Evolutionary conservation across 192 early-diverging fungal genomes (phyloP).

Genomic region (Lobosporangium transversale): DNA sequence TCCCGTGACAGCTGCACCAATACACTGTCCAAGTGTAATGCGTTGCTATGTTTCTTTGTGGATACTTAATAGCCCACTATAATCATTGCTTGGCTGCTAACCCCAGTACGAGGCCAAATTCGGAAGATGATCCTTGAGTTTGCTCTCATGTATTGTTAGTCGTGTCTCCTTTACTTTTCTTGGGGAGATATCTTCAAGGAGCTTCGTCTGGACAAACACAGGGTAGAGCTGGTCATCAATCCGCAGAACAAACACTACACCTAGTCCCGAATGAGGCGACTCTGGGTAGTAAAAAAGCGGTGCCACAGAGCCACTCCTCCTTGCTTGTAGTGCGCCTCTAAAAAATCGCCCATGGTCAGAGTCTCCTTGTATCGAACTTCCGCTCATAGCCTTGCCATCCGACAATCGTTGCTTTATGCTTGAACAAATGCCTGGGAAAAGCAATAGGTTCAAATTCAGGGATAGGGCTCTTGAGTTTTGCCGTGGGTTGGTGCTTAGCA

Average conservation of each 20-base stretch:
- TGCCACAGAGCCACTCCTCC: slow-evolving; percentile 12
- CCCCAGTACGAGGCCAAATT: slow-evolving; percentile 36
- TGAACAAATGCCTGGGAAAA: slow-evolving; percentile 32
- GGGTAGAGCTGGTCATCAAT: slow-evolving; percentile 34
- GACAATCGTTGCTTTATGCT: slow-evolving; percentile 33
- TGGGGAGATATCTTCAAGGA: slow-evolving; percentile 26
- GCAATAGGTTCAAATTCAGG: slow-evolving; percentile 38
- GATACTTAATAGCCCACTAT: no score
- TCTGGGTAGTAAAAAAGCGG: slow-evolving; percentile 47
- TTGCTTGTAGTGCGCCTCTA: slow-evolving; percentile 46
- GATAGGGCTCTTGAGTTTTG: slow-evolving; percentile 27
- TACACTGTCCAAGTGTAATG: no score
- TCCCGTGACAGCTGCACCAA: no score
- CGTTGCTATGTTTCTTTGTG: no score
- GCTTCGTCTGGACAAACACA: slow-evolving; percentile 39
- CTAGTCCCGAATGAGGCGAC: slow-evolving; percentile 18
- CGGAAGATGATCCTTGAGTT: slow-evolving; percentile 30
- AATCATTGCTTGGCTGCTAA: no score
- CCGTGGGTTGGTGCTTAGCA: slow-evolving; percentile 9
- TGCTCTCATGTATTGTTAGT: slow-evolving; percentile 43
- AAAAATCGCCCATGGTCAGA: slow-evolving; percentile 36
- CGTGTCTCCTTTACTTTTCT: slow-evolving; percentile 33
- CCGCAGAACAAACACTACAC: slow-evolving; percentile 40
- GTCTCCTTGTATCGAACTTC: slow-evolving; percentile 17
- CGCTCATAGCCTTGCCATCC: slow-evolving; percentile 40